Base-by-base conservation (phyloP, 495 filamentous ascomycete species). In the Astrocystis sublimbata region DNA sequence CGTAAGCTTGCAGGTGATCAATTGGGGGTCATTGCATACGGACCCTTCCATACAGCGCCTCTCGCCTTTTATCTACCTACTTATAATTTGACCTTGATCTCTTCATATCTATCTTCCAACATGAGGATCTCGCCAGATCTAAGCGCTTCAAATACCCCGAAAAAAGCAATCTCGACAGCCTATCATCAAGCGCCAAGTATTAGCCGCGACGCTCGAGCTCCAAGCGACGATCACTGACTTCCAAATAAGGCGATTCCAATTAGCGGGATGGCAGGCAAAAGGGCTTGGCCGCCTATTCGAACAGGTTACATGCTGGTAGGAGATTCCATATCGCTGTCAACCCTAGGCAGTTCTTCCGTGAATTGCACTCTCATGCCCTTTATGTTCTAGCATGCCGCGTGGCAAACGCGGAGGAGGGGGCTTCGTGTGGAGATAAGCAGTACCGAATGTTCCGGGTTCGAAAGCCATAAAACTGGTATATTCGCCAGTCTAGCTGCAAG, bases 191-290 rank as follows among this genome's bases (percentile, higher is more conserved):
- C n/a, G 54, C 54, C 38, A 45, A 57, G 56, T 49, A 50, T 49
- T 59, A 59, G 56, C 56, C 56, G 43, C 55, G 17, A 15, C n/a
- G n/a, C 28, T 41, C 41, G 41, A 58, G 42, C 23, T 58, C 55
- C 42, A 23, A 45, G 17, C 38, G 26, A 46, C 19, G 55, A 45
- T 49, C 30, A 15, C 33, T 33, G 40, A 36, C 45, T 59, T 49
- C 56, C 56, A 28, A 59, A 36, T 38, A 6, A 2, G 56, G 56
- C 13, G 50, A 28, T 40, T 24, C 33, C 33, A 5, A 24, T 47
- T 24, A 19, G 31, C 30, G 42, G 40, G 33, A 50, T 59, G 43
- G 43, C 13, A 21, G 33, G 28, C 45, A 13, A 59, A 13, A 50
- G 31, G 56, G 19, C 30, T 50, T 50, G 56, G 42, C 43, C 43